Percentiles rank a stretch among this genome's conserved stretches.
These are phyloP conservation scores for Aspergillus pseudoterreus DNA, from an alignment of 2,329 filamentous ascomycete genomes.

Conservation along the genomic window DNA sequence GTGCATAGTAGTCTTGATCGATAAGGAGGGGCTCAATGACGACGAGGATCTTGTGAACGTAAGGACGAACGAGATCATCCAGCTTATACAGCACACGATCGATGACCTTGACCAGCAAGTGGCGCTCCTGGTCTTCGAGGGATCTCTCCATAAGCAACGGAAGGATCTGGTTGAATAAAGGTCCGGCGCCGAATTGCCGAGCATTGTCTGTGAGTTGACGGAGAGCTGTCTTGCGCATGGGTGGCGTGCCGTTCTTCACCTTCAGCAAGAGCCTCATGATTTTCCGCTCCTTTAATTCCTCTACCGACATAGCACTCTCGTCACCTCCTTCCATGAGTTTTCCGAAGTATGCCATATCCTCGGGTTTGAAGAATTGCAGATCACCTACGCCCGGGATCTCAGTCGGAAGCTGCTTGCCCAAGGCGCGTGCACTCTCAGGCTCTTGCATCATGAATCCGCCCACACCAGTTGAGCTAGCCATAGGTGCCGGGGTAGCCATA, in stretches of 20 bases:
- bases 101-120: constrained; percentile 97
- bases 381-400: constrained; percentile 96
- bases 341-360: constrained; percentile 98
- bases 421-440: constrained; percentile 73
- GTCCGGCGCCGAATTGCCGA: constrained; percentile 86
- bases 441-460: constrained; percentile 98
- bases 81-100: constrained; percentile 98
- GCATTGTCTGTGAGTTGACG: constrained; percentile 97
- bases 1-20: constrained; percentile 98
- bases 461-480: constrained; percentile 54
- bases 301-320: constrained; percentile 85
- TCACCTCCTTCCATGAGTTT: constrained; percentile 94
- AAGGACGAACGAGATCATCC: constrained; percentile 91
- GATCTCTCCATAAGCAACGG: constrained; percentile 98
- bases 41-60: constrained; percentile 96
- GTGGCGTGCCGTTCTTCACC: constrained; percentile 98
- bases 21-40: constrained; percentile 99
- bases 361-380: constrained; percentile 95
- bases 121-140: constrained; percentile 93
- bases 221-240: constrained; percentile 96
- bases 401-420: constrained; percentile 87
- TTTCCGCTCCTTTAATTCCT: constrained; percentile 95
- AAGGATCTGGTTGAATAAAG: constrained; percentile 95
- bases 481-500: constrained; percentile 67
- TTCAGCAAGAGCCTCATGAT: constrained; percentile 96